Evolutionary conservation across 805 yeast genomes (phyloP).

Genomic region (Yarrowia divulgata): DNA sequence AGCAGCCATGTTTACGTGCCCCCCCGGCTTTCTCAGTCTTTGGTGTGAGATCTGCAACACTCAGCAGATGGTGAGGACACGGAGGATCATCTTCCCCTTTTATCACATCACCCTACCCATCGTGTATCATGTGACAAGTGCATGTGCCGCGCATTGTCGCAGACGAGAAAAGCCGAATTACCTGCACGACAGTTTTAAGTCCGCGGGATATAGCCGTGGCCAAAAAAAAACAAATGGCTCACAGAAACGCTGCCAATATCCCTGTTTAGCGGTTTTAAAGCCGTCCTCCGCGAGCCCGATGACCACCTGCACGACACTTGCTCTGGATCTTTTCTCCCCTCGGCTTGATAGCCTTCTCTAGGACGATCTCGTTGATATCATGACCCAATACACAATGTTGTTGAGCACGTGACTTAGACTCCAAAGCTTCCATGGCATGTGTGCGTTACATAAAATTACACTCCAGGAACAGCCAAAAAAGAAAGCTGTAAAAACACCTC

Average conservation of each 20-base stretch:
- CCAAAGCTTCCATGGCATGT: constrained; percentile 9
- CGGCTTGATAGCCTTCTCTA: not conserved
- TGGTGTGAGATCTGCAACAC: not conserved
- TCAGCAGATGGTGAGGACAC: not conserved
- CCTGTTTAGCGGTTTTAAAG: too few relatives aligned
- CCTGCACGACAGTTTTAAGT: constrained; percentile 11
- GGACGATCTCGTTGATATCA: not conserved
- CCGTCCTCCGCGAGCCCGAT: too few relatives aligned
- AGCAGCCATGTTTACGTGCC: not conserved
- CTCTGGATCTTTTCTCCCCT: not conserved
- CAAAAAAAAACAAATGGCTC: not conserved
- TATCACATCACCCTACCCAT: constrained; percentile 9
- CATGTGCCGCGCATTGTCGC: constrained; percentile 31
- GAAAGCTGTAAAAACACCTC: constrained; percentile 13
- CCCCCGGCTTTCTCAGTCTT: too few relatives aligned
- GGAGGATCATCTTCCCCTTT: not conserved
- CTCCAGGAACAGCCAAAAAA: constrained; percentile 27
- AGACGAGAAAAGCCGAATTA: constrained; percentile 24
- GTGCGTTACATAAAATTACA: constrained; percentile 29
- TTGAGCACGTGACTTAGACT: constrained; percentile 13
- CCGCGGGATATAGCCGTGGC: constrained; percentile 36
- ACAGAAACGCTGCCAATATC: not conserved
- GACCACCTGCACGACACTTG: not conserved
- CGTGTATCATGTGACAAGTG: constrained; percentile 32
- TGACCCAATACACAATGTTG: not conserved